Base-by-base conservation (phyloP, 2,329 filamentous ascomycete species). In the Xylaria sp. region DNA sequence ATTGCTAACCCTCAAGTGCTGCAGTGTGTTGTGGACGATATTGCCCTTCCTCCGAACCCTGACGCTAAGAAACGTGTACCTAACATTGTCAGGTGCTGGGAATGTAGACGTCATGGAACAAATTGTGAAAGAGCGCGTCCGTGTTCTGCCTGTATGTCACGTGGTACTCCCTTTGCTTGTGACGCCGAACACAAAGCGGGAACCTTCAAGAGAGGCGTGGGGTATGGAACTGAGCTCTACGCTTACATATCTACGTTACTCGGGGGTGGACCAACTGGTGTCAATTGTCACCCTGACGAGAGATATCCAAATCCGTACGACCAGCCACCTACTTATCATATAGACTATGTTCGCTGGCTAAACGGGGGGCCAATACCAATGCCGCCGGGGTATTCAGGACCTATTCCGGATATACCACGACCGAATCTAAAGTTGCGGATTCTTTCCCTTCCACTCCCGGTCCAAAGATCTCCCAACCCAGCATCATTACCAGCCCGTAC, bases 81-180 rank as follows among this genome's bases (percentile, higher is more conserved):
- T 6, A 22, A 5, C 2, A 1, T 1, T 45, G 20, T 11, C n/a
- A 5, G 9, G 3, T 45, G 20, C 42, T 1, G 17, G 1, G n/a
- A 1, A 2, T 45, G 42, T 11, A 49, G 11, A 5, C 10, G 15
- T 5, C 3, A 4, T 10, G 9, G 29, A 9, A 39, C 42, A 1
- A 20, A 10, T 0, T 69, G 67, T 11, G 67, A 69, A 1, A 38
- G 66, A 11, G 49, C 49, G 6, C 9, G 31, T 10, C 59, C 64
- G 1, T 62, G 59, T n/a, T 13, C 10, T 22, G 15, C 13, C 17
- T 49, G 45, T 49, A 15, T 17, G 1, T 1, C 4, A 17, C 10
- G 45, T 3, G 25, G 38, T 13, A 27, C 27, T 29, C 20, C 33
- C 20, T 3, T 5, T 2, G 2, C 15, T 4, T 33, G 42, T 10